Evolutionary conservation across 192 early-diverging fungal genomes (phyloP).

Genomic region (Coemansia sp.): DNA sequence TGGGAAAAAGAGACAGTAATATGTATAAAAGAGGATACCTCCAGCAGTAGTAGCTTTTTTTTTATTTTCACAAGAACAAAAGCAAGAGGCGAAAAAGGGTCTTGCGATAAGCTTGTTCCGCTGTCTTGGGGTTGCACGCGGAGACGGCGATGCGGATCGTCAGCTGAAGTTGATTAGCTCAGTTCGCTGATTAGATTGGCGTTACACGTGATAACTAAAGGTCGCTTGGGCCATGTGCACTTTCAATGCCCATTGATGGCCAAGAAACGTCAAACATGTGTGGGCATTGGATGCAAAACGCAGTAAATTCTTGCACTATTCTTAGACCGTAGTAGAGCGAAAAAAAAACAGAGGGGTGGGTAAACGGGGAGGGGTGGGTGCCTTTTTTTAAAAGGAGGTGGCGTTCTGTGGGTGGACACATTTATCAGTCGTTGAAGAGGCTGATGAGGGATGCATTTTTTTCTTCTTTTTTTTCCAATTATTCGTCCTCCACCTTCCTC

Average conservation of each 20-base stretch:
- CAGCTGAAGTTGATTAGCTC: background rate
- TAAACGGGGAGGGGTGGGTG: background rate
- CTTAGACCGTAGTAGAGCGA: no score
- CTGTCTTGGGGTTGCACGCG: background rate
- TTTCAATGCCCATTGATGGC: no score
- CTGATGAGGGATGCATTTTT: background rate
- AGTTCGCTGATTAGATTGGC: background rate
- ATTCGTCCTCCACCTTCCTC: constrained; percentile 4
- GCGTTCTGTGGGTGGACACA: background rate
- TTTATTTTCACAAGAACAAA: background rate
- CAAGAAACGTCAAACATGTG: no score
- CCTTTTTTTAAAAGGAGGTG: background rate
- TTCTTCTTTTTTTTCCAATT: background rate
- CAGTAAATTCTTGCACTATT: background rate
- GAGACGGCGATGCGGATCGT: background rate
- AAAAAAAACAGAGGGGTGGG: background rate
- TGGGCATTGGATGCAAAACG: background rate
- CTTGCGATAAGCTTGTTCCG: background rate
- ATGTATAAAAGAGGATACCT: background rate
- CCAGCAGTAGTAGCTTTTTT: background rate
- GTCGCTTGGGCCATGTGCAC: background rate
- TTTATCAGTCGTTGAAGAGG: constrained; percentile 2
- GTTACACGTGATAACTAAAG: background rate
- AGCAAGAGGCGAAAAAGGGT: background rate
- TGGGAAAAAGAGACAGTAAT: background rate